Evolutionary conservation across 768 basidiomycete genomes (phyloP).

Genomic region (Cystofilobasidium bisporidii): DNA sequence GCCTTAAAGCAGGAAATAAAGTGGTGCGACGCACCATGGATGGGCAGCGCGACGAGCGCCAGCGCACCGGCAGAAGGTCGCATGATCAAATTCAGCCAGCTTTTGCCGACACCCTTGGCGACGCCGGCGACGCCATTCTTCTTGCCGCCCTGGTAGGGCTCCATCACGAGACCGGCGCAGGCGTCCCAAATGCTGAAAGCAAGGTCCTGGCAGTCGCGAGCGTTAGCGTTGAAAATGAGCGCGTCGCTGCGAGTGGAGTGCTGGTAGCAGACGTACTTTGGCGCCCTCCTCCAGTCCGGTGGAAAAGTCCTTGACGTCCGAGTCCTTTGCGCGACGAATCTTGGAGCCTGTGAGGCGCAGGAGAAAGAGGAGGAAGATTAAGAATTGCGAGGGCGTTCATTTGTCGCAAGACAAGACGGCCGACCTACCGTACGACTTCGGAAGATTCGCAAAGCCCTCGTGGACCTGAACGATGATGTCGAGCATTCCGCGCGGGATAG

Average conservation of each 20-base stretch:
- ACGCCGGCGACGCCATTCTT: conserved; percentile 42
- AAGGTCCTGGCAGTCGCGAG: conserved; percentile 30
- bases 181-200: conserved; percentile 43
- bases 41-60: conserved; percentile 5
- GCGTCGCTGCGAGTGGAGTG: neutral
- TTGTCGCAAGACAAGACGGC: neutral
- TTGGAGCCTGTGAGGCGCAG: conserved; percentile 36
- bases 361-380: neutral
- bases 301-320: conserved; percentile 44
- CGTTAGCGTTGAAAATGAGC: neutral
- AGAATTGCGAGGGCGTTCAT: neutral
- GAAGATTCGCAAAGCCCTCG: conserved; percentile 46
- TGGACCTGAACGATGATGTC: conserved; percentile 40
- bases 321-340: conserved; percentile 37
- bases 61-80: conserved; percentile 37
- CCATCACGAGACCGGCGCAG: conserved; percentile 42
- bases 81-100: conserved; percentile 39
- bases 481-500: conserved; percentile 43
- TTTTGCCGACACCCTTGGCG: conserved; percentile 41
- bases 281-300: conserved; percentile 48
- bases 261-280: conserved; percentile 38
- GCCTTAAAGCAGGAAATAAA: neutral
- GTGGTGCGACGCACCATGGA: neutral
- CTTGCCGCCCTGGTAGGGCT: conserved; percentile 42
- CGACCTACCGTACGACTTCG: conserved; percentile 39